phyloP scores from a whole-genome alignment of 768 basidiomycete species.

The Psilocybe cubensis region DNA sequence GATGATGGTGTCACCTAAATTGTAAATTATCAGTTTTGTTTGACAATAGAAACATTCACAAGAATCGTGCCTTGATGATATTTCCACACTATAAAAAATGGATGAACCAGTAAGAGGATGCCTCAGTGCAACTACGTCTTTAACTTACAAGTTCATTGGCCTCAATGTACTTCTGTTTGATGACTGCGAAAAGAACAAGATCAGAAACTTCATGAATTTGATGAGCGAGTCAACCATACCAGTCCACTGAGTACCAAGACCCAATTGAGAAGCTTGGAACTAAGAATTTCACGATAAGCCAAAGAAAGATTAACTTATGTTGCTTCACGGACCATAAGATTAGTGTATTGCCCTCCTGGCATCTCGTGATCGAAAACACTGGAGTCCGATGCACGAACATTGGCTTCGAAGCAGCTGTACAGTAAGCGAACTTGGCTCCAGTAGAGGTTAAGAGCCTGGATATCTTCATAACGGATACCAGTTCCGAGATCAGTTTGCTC shows the following conservation, averaged over 20 bases:
- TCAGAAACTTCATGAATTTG: conserved; percentile 10
- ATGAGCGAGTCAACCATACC: conserved; percentile 43
- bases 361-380: conserved; percentile 99
- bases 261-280: conserved; percentile 99
- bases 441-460: conserved; percentile 96
- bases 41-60: not conserved
- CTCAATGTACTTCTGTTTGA: conserved; percentile 98
- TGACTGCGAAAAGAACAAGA: conserved; percentile 51
- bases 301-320: conserved; percentile 18
- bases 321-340: conserved; percentile 72
- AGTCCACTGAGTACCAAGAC: conserved; percentile 95
- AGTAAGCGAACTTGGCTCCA: conserved; percentile 97
- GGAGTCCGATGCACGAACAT: conserved; percentile 95
- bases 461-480: conserved; percentile 95
- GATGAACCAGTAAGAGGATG: not conserved
- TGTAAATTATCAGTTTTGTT: not conserved
- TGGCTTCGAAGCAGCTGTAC: conserved; percentile 97
- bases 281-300: conserved; percentile 33
- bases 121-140: conserved; percentile 4
- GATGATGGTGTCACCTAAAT: conserved; percentile 92
- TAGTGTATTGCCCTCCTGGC: conserved; percentile 97
- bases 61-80: conserved; percentile 76
- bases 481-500: conserved; percentile 95
- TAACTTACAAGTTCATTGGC: conserved; percentile 84
- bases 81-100: conserved; percentile 79